Conservation (phyloP, 441 rosid species). For the Eruca vesicaria region DNA sequence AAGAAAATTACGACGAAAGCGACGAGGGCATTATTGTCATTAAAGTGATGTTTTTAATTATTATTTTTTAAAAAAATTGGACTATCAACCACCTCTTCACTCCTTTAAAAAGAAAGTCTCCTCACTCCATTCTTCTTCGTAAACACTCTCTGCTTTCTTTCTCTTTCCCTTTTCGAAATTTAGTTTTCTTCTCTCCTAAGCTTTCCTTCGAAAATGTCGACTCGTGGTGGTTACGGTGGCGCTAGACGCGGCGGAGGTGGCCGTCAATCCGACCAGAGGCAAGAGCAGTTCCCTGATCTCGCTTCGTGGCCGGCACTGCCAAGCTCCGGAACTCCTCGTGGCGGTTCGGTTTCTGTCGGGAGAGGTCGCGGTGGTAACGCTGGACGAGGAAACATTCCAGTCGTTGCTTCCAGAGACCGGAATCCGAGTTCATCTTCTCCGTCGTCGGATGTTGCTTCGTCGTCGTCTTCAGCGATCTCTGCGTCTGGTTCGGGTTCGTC, state of each 20-base stretch:
- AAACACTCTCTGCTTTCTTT: background rate
- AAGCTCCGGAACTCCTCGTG: conserved; percentile 6
- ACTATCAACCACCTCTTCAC: background rate
- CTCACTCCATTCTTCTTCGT: background rate
- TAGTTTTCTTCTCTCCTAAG: conserved; percentile 6
- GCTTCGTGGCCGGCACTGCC: background rate
- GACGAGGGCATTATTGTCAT: background rate
- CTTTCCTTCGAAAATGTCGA: conserved; percentile 14
- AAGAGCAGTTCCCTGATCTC: background rate
- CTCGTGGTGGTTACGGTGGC: conserved; percentile 18
- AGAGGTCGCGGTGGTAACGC: conserved; percentile 22
- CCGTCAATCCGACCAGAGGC: background rate
- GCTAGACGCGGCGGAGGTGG: background rate
- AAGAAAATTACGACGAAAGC: background rate
- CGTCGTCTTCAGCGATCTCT: conserved; percentile 11
- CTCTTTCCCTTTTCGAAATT: background rate
- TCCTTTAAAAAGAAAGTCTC: background rate
- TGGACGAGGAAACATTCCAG: conserved; percentile 7
- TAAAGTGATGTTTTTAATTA: background rate
- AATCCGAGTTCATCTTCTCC: background rate
- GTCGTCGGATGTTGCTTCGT: background rate
- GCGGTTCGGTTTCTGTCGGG: conserved; percentile 24
- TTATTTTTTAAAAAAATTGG: background rate
- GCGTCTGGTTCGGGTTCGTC: background rate
- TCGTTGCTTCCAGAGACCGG: background rate